Evolutionary conservation across 192 early-diverging fungal genomes (phyloP).

Genomic region (Physocladia obscura): DNA sequence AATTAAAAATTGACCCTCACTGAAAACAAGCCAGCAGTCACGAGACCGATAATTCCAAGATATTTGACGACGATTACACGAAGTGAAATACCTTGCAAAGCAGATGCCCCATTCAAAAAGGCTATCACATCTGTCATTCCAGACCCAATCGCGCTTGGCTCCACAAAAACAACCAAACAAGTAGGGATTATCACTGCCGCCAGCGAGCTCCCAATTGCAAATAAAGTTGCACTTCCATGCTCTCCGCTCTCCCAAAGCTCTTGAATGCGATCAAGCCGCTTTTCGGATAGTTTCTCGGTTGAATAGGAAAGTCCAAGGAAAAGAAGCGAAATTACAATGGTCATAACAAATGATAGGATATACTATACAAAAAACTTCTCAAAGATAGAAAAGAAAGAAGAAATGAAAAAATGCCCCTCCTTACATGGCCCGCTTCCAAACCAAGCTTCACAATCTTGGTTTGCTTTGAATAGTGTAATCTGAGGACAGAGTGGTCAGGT

Average conservation of each 20-base stretch:
- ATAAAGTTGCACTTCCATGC: conserved; percentile 15
- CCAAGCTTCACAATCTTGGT: not conserved
- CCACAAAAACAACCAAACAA: conserved; percentile 22
- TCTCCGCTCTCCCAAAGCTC: conserved; percentile 14
- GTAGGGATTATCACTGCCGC: conserved; percentile 25
- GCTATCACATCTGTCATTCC: conserved; percentile 44
- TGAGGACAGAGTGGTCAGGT: conserved; percentile 36
- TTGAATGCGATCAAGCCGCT: conserved; percentile 21
- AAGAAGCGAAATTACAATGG: conserved; percentile 19
- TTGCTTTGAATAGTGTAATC: conserved; percentile 28
- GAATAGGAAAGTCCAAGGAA: conserved; percentile 27
- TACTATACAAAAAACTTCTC: conserved; percentile 34
- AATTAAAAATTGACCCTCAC: not conserved
- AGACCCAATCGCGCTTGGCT: conserved; percentile 34
- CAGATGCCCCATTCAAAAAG: conserved; percentile 33
- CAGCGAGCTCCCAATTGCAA: conserved; percentile 34
- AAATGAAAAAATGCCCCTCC: not conserved
- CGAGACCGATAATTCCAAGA: conserved; percentile 28
- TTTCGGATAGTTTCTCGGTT: conserved; percentile 33
- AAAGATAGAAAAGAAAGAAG: conserved; percentile 3
- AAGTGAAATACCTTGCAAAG: conserved; percentile 24
- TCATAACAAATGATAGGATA: conserved; percentile 24
- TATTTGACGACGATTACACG: conserved; percentile 4
- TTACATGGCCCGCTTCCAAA: no score
- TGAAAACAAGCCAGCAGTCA: conserved; percentile 29